Conservation (phyloP, 1,284 basidiomycete species). For the Papiliotrema nemorosa region DNA sequence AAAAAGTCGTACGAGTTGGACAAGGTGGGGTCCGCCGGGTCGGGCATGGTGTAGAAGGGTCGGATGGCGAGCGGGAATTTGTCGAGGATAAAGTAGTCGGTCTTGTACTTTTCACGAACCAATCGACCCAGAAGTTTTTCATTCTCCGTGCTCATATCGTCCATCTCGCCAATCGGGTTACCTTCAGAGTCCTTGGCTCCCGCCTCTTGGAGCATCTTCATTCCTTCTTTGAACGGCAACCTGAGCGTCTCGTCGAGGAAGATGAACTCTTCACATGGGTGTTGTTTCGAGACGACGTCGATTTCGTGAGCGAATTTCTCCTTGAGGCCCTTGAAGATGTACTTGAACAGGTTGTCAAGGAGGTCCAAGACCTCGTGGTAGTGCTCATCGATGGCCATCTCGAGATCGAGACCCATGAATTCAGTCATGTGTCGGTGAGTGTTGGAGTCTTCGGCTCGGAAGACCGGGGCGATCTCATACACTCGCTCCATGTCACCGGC, state of each 20-base stretch:
- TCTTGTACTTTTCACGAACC: conserved; percentile 87
- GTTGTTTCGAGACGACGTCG: conserved; percentile 75
- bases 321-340: conserved; percentile 77
- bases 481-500: conserved; percentile 97
- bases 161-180: conserved; percentile 61
- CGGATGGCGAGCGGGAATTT: conserved; percentile 91
- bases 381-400: conserved; percentile 97
- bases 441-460: conserved; percentile 97
- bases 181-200: conserved; percentile 59
- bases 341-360: conserved; percentile 76
- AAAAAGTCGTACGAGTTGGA: conserved; percentile 99
- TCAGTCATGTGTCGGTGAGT: conserved; percentile 98
- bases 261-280: conserved; percentile 85
- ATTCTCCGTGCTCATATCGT: conserved; percentile 71
- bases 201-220: conserved; percentile 77
- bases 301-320: conserved; percentile 76
- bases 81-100: conserved; percentile 97
- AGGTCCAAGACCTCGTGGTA: conserved; percentile 94
- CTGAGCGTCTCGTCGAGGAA: conserved; percentile 76
- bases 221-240: conserved; percentile 81
- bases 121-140: conserved; percentile 88
- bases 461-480: conserved; percentile 93
- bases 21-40: conserved; percentile 78
- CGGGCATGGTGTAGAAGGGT: conserved; percentile 98
- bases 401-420: conserved; percentile 97